Percentiles rank a stretch among this genome's conserved stretches.
phyloP scores from a whole-genome alignment of 1,284 basidiomycete species.

The Heterobasidion parviporum region DNA sequence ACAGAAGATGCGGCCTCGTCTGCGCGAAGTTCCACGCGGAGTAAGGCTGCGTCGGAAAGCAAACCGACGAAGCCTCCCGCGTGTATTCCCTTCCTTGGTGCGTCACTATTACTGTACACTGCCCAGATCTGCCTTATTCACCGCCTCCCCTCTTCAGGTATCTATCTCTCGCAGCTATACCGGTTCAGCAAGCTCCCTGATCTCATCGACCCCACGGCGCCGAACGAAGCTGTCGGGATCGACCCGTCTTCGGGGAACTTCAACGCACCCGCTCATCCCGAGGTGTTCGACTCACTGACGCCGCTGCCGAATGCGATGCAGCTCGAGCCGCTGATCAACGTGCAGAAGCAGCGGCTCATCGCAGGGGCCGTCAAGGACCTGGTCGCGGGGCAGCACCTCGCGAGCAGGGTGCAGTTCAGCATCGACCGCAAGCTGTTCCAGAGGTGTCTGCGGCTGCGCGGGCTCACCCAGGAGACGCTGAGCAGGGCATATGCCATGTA shows the following conservation, averaged over 20 bases:
- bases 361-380: slow-evolving; percentile 71
- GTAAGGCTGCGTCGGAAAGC: slow-evolving; percentile 36
- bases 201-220: slow-evolving; percentile 76
- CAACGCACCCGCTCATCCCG: slow-evolving; percentile 60
- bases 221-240: slow-evolving; percentile 56
- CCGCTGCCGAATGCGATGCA: slow-evolving; percentile 67
- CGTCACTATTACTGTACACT: slow-evolving; percentile 14
- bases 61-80: slow-evolving; percentile 41
- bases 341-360: slow-evolving; percentile 79
- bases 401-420: slow-evolving; percentile 59
- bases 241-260: slow-evolving; percentile 57
- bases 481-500: slow-evolving; percentile 36
- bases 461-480: slow-evolving; percentile 45
- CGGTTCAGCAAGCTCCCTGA: slow-evolving; percentile 66
- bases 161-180: slow-evolving; percentile 71
- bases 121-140: not conserved
- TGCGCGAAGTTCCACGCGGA: slow-evolving; percentile 25
- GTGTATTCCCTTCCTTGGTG: slow-evolving; percentile 77
- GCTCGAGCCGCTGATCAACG: slow-evolving; percentile 81
- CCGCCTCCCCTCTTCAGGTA: slow-evolving; percentile 33
- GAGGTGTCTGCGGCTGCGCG: slow-evolving; percentile 64
- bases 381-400: slow-evolving; percentile 74
- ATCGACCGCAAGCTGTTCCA: slow-evolving; percentile 70
- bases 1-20: slow-evolving; percentile 28
- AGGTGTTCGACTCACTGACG: slow-evolving; percentile 64